A percentile compares a stretch with the other conserved stretches of the same genome.
These are phyloP conservation scores for Hypholoma fasciculare DNA, from an alignment of 768 basidiomycete species.

Conservation along the genomic window DNA sequence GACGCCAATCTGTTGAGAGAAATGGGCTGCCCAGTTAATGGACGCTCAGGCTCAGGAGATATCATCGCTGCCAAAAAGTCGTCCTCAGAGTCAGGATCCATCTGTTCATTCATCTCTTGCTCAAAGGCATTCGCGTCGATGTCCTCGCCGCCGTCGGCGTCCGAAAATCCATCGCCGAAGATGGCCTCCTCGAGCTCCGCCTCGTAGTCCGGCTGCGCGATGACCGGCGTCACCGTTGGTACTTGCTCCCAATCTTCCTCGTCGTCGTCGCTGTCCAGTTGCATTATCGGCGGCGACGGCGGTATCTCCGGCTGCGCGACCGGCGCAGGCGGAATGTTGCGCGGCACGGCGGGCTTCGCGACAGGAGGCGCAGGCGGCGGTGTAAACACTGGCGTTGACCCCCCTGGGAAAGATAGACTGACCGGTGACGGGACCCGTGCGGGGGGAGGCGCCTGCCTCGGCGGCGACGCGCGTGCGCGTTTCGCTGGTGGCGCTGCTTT, in stretches of 20 bases:
- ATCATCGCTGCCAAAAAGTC: constrained; percentile 49
- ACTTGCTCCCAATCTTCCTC: constrained; percentile 57
- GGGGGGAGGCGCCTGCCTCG: constrained; percentile 2
- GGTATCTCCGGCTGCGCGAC: background rate
- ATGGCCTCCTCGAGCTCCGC: constrained; percentile 26
- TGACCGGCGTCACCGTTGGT: constrained; percentile 6
- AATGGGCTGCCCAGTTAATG: constrained; percentile 35
- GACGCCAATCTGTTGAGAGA: constrained; percentile 49
- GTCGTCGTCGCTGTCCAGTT: constrained; percentile 13
- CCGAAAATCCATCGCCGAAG: constrained; percentile 18
- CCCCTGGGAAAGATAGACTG: constrained; percentile 13
- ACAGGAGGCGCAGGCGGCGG: constrained; percentile 11
- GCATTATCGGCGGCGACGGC: background rate
- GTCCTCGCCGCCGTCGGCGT: constrained; percentile 25
- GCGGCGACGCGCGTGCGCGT: constrained; percentile 11
- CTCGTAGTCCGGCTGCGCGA: constrained; percentile 11
- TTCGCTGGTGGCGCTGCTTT: constrained; percentile 17
- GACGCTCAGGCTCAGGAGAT: constrained; percentile 28
- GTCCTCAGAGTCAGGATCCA: constrained; percentile 42
- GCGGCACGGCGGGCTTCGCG: background rate
- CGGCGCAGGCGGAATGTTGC: background rate
- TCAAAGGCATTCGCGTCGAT: constrained; percentile 40
- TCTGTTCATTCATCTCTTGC: constrained; percentile 35
- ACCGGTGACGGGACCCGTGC: constrained; percentile 6
- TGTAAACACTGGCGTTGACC: constrained; percentile 1